These are phyloP conservation scores for Plantago ovata DNA, from an alignment of 257 asterid species.

Conservation along the genomic window DNA sequence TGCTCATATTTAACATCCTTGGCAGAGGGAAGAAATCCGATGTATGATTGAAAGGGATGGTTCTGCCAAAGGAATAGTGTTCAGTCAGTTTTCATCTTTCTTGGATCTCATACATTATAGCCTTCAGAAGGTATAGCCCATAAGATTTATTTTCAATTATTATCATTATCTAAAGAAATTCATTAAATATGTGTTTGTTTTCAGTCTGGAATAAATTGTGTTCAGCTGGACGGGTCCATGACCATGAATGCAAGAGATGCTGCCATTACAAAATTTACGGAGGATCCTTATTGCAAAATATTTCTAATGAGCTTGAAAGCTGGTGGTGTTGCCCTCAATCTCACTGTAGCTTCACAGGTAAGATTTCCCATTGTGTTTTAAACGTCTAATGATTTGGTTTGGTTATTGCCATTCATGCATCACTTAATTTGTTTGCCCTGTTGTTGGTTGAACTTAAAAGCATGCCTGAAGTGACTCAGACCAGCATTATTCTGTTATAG, in stretches of 20 bases:
- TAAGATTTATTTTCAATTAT: background rate
- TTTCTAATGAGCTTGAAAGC: slow-evolving; percentile 95
- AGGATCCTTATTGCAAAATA: slow-evolving; percentile 80
- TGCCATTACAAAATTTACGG: slow-evolving; percentile 70
- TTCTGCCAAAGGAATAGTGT: slow-evolving; percentile 93
- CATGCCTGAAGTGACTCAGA: slow-evolving; percentile 14
- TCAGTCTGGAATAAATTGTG: slow-evolving; percentile 82
- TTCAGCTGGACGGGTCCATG: slow-evolving; percentile 87
- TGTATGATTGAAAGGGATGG: slow-evolving; percentile 95
- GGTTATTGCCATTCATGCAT: too few relatives aligned
- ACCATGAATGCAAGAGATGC: slow-evolving; percentile 73
- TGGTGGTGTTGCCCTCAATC: slow-evolving; percentile 97
- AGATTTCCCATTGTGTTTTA: slow-evolving; percentile 11
- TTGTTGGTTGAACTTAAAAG: too few relatives aligned
- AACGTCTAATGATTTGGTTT: background rate
- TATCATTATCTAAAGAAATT: slow-evolving; percentile 3
- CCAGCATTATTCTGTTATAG: slow-evolving; percentile 2
- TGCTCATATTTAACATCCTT: slow-evolving; percentile 22
- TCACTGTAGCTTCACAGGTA: slow-evolving; percentile 95
- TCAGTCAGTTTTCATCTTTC: slow-evolving; percentile 93
- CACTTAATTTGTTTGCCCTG: too few relatives aligned
- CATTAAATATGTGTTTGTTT: slow-evolving; percentile 14
- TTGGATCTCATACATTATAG: slow-evolving; percentile 88
- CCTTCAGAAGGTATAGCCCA: slow-evolving; percentile 62
- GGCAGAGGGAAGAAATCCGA: slow-evolving; percentile 93